Conservation (phyloP, 2,329 filamentous ascomycete species). For the Aplosporella prunicola region DNA sequence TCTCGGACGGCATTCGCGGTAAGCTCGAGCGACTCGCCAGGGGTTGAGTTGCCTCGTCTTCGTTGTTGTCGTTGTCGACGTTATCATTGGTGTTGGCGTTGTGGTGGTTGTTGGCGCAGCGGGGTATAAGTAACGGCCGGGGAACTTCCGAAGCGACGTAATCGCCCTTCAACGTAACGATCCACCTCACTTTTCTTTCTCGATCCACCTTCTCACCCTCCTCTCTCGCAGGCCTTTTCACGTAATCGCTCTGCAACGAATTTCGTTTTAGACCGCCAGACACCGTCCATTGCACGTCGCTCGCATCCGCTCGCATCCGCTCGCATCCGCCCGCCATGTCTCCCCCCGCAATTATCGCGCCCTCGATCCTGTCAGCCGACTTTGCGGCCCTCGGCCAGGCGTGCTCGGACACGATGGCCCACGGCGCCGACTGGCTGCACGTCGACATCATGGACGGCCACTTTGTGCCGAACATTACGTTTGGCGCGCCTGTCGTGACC, state of each 20-base stretch:
- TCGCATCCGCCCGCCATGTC: constrained; percentile 57
- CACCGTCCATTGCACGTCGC: too few species aligned
- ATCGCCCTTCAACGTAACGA: too few species aligned
- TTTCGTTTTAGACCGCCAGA: background rate
- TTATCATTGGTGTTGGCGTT: background rate
- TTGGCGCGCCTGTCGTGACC: constrained; percentile 88
- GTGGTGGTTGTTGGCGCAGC: too few species aligned
- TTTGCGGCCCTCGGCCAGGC: constrained; percentile 81
- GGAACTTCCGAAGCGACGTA: too few species aligned
- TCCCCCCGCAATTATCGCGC: constrained; percentile 87
- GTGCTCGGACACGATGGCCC: constrained; percentile 74
- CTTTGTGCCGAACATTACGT: constrained; percentile 97
- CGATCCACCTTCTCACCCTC: too few species aligned
- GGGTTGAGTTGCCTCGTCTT: too few species aligned
- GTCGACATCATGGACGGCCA: constrained; percentile 72
- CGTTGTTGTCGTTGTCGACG: too few species aligned
- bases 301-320: too few species aligned
- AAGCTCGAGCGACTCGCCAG: constrained; percentile 42
- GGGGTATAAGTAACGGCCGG: too few species aligned
- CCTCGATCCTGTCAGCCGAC: constrained; percentile 96
- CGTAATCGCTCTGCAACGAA: background rate
- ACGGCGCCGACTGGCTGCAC: constrained; percentile 56
- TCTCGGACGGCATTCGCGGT: constrained; percentile 45
- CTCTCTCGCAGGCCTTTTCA: background rate
- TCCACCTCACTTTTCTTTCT: too few species aligned